Base-by-base conservation (phyloP, 2,329 filamentous ascomycete species). In the Niveomyces coronatus region DNA sequence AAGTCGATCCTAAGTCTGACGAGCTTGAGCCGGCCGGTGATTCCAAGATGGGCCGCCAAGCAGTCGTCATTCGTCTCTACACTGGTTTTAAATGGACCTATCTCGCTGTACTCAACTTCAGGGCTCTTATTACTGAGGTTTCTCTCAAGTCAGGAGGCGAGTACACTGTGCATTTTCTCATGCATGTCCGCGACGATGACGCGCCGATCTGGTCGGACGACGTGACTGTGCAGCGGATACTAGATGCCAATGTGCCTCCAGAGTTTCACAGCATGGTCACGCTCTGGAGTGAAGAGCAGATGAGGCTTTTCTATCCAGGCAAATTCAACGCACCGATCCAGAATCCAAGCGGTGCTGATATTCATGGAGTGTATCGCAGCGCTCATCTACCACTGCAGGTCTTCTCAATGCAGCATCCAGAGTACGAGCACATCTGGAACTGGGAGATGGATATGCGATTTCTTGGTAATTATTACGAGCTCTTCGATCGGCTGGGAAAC, bases 261-360 rank as follows among this genome's bases (percentile, higher is more conserved):
- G 84, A 89, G 52, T 94, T 94, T 58, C 82, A 80, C 53, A 76
- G 79, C 43, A 74, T 94, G 56, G 83, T 81, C 31, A 85, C 82
- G 0, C 65, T 93, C 5, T 94, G 86, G 86, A 87, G 84, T 3
- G 85, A 91, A 56, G 70, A 76, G 37, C 84, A 89, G 58, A 89
- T 94, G 83, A 70, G 71, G 40, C 68, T 88, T 40, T 78, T 85
- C 56, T 94, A 93, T 52, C 58, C 71, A 43, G 74, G 74, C 2
- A 72, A 76, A 28, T 80, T 87, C n/a, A 79, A 82, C 48, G 75
- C 79, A 31, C 74, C 79, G 1, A 76, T 79, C 49, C 64, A 70
- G 39, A 74, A 75, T 51, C 71, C 70, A 6, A 68, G 66, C 40
- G 60, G 71, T 45, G 67, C 63, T 11, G 70, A 75, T 37, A 67